Evolutionary conservation across 169 alveolate species (phyloP), one percentile per base, ranked within the genome.

Genomic region (Neospora caninum): DNA sequence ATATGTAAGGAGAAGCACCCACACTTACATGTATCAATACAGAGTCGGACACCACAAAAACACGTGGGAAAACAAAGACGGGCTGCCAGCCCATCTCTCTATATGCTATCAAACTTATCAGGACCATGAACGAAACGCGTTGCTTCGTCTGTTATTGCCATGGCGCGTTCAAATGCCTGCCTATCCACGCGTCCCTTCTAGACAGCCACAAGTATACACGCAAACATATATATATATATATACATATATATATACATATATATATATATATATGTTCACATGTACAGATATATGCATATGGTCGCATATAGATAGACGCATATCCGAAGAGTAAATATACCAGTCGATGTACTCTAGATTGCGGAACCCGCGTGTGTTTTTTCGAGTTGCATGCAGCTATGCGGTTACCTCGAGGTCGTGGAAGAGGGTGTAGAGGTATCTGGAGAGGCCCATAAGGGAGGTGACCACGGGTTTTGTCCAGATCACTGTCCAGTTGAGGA

Each of bases 401-500:
- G 22, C 13, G 45, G 39, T n/a, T 22, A 73, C 84, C 84, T 73
- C 45, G 49, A 73, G 84, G 9, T 31, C 84, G 43, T 13, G 18
- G 39, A 18, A 73, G 84, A 73, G n/a, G 45, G 38, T 34, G 43
- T 34, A n/a, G 39, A 73, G 43, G 25, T 31, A 36, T n/a, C 42
- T 31, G 84, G 25, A 41, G 18, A 73, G 84, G 0, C 84, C 42
- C 45, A 73, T 18, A 43, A 31, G n/a, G 2, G 49, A 31, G 43
- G 84, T 6, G 27, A 36, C 42, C 31, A 36, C 45, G 10, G 84
- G 84, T 73, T 73, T 73, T 9, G 49, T 31, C 84, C 84, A 73
- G 20, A 73, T 73, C 25, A 73, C 84, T 1, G 84, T 34, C 84
- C 84, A 73, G 84, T 73, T 73, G 49, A 73, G 43, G 45, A 73